Base-by-base conservation (phyloP, 2,329 filamentous ascomycete genomes). In the Trichoderma atrobrunneum region DNA sequence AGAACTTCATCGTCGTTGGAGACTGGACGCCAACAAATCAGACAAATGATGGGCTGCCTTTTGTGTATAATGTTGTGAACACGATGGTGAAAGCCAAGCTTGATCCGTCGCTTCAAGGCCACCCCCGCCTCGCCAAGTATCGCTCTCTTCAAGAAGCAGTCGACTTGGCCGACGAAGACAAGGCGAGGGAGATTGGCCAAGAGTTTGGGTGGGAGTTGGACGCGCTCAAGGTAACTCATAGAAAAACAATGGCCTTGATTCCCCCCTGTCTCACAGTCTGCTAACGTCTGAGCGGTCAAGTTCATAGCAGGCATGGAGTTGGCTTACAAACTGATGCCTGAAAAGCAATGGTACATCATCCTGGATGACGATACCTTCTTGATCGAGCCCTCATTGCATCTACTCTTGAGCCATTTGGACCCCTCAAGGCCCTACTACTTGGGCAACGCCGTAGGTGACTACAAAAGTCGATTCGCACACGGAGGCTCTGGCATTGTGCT, bases 301-400 rank as follows among this genome's bases (percentile, higher is more conserved):
- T 88, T 88, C 76, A 84, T 89, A 66, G 84, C 86, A 54, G 85
- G 86, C 57, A 84, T 89, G 74, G 85, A 88, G 74, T 82, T 87
- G 73, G 81, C 85, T 24, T 87, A 85, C 80, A 78, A 81, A 51
- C 81, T 79, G 18, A 81, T 88, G 76, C 87, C 87, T 0, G 78
- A 81, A 73, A 89, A 88, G 80, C 87, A 87, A 76, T 89, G 87
- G 87, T 89, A 88, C 76, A 78, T 89, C 73, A 84, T 89, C 74
- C 78, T 87, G 16, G 87, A 89, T 78, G 87, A 89, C 77, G 87
- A 89, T 76, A 89, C 86, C 1, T 89, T 85, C 76, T 77, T 89
- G 59, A 81, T 88, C 59, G 83, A 83, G 66, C 81, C 84, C 3
- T 87, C 87, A 14, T 78, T 89, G 32, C 79, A 81, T 56, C 78